Conservation (phyloP, 2,329 filamentous ascomycete genomes). For the Aspergillus fumigatus region DNA sequence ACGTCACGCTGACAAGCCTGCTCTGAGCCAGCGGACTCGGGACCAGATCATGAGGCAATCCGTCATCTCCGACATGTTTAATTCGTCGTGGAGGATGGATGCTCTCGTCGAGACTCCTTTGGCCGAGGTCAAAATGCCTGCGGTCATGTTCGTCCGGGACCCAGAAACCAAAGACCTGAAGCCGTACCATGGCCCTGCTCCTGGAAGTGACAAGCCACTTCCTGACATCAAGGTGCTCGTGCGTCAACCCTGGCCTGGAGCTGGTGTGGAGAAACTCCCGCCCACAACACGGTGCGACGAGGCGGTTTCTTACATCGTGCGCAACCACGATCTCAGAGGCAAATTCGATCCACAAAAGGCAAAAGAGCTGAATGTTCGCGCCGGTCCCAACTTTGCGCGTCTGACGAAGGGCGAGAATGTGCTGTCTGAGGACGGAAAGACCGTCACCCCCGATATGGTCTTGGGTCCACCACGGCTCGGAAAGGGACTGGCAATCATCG, state of each 20-base stretch:
- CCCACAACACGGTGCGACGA: slow-evolving; percentile 60
- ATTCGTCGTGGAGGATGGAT: slow-evolving; percentile 70
- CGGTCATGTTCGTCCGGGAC: slow-evolving; percentile 65
- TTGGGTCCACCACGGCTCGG: slow-evolving; percentile 64
- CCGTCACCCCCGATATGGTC: slow-evolving; percentile 83
- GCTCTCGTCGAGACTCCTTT: slow-evolving; percentile 63
- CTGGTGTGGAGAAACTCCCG: slow-evolving; percentile 62
- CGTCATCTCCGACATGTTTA: slow-evolving; percentile 72
- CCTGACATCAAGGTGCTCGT: slow-evolving; percentile 68
- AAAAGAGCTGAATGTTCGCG: slow-evolving; percentile 58
- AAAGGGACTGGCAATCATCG: slow-evolving; percentile 71
- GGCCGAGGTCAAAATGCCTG: slow-evolving; percentile 61
- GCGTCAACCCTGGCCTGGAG: slow-evolving; percentile 73
- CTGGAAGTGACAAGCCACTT: slow-evolving; percentile 46
- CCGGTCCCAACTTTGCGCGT: slow-evolving; percentile 53
- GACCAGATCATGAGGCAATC: slow-evolving; percentile 53
- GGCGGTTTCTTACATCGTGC: slow-evolving; percentile 82
- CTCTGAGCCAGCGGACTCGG: slow-evolving; percentile 24
- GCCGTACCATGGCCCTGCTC: slow-evolving; percentile 64
- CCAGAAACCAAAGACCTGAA: slow-evolving; percentile 59
- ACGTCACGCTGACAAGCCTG: slow-evolving; percentile 4
- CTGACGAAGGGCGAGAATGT: slow-evolving; percentile 64
- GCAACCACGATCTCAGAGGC: slow-evolving; percentile 69
- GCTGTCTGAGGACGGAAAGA: slow-evolving; percentile 58
- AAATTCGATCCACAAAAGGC: slow-evolving; percentile 71